Base-by-base conservation (phyloP, 2,329 filamentous ascomycete genomes). In the Acephala macrosclerotiorum region DNA sequence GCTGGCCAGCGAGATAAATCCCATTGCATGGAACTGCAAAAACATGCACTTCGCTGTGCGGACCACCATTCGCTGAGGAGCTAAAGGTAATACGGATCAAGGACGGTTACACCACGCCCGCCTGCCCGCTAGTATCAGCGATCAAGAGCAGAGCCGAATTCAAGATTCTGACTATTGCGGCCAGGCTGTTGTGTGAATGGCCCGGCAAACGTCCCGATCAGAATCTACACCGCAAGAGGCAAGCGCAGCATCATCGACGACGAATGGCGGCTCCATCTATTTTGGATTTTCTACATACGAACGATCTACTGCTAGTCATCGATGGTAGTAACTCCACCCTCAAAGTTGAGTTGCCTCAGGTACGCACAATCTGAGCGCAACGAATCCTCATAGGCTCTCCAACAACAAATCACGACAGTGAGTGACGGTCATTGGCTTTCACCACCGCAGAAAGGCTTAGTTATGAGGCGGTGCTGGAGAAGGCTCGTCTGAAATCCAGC, bases 391-490 rank as follows among this genome's bases (percentile, higher is more conserved):
- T 57, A 56, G 62, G 57, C 33, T 47, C 26, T 25, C 3, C 14
- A 9, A 16, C 58, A 22, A 22, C 58, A n/a, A 36, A 53, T 61
- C 58, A 49, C 11, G 4, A 38, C n/a, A 11, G 9, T 16, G n/a
- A 8, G 5, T 26, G 29, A 49, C 36, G 11, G 16, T 20, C 47
- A 64, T 64, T 64, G 62, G 62, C 57, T 33, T 55, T 45, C 26
- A 47, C 11, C 22, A 57, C 40, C 29, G 40, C 49, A 35, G 62
- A 56, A 53, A 47, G 58, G 53, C 61, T 47, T 26, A 26, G 12
- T 11, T n/a, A 25, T 65, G 63, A 65, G 63, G 63, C 63, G 45
- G 63, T 65, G 63, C 58, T 40, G 7, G 25, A 20, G 29, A 22
- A 55, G 38, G 14, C 38, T 40, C 38, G 29, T 25, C 38, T 40